These are phyloP conservation scores for Astrephomene gubernaculifera DNA, from an alignment of 139 green algal species.

Conservation along the genomic window DNA sequence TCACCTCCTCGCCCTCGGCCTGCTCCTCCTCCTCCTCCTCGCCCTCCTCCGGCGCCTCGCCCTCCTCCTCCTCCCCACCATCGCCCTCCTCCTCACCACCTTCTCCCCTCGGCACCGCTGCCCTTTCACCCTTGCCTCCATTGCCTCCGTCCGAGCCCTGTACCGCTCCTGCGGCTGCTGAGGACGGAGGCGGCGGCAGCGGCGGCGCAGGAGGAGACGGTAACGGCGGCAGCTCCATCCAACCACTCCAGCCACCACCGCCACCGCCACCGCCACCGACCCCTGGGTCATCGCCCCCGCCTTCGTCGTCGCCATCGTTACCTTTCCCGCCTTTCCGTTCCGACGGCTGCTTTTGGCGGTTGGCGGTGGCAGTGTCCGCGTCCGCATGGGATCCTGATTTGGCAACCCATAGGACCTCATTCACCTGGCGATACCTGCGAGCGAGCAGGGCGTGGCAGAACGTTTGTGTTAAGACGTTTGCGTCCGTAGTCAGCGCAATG, in stretches of 20 bases:
- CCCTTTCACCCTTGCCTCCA: too few species aligned
- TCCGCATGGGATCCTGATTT: neutral
- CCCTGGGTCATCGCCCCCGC: neutral
- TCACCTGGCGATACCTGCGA: conserved; percentile 30
- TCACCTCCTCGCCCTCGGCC: conserved; percentile 27
- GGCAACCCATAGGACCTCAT: conserved; percentile 22
- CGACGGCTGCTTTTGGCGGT: too few species aligned
- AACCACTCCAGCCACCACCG: conserved; percentile 53
- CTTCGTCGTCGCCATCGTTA: neutral
- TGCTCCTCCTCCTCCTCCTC: conserved; percentile 33
- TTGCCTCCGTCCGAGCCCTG: too few species aligned
- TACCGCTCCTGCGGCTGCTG: neutral
- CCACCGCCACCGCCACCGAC: conserved; percentile 20
- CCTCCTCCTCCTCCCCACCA: conserved; percentile 6
- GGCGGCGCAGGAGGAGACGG: neutral
- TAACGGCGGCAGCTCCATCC: conserved; percentile 53
- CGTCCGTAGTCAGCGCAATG: too few species aligned
- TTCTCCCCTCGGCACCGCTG: too few species aligned
- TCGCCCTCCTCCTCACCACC: neutral
- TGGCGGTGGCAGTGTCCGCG: too few species aligned
- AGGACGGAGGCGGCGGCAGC: neutral
- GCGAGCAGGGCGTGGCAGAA: neutral
- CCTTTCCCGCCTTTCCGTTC: neutral
- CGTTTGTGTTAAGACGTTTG: too few species aligned
- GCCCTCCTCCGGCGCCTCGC: conserved; percentile 9